Base-by-base conservation (phyloP, 2,329 filamentous ascomycete species). In the Cyphellophora europaea region DNA sequence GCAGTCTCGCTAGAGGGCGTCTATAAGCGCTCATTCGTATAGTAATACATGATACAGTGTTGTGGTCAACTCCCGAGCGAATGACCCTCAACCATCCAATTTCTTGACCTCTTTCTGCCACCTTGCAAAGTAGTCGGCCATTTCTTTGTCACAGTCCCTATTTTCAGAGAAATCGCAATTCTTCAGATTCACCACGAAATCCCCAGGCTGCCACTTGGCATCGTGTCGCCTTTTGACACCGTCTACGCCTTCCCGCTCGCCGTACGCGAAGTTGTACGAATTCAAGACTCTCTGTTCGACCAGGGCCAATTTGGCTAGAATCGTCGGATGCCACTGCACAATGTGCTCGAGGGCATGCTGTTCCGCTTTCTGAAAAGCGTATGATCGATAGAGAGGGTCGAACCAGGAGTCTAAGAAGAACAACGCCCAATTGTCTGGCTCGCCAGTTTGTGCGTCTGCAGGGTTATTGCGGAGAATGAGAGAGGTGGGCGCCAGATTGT, bases 371-470 rank as follows among this genome's bases (percentile, higher is more conserved):
- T 93, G 85, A 53, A 98, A 98, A 55, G 94, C 93, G 63, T 98
- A 98, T 48, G 72, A 83, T 44, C 89, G 73, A 61, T 93, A 98
- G 28, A 96, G 66, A 31, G 91, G 91, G 56, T 96, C 87, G 53
- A 91, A 93, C 91, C 91, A 98, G 1, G 84, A 82, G 56, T 98
- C 91, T 12, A 96, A 61, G 53, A 98, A 85, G 65, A 83, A 98
- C 53, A 82, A 82, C 29, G 84, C 82, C 85, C 89, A 98, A 36
- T 91, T 85, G 14, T 88, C 86, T 25, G 21, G 21, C 8, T 8
- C 8, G 8, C 8, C 8, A n/a, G 21, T n/a, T 8, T 41, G 82
- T 84, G 6, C 30, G 18, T 6, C 15, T 15, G 19, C 28, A 14
- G 41, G 32, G 10, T 41, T 40, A 23, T 49, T 49, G 43, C 77